Percentiles rank a stretch among this genome's conserved stretches.
phyloP scores from a whole-genome alignment of 306 rosid genomes.

The Vicia sativa region DNA sequence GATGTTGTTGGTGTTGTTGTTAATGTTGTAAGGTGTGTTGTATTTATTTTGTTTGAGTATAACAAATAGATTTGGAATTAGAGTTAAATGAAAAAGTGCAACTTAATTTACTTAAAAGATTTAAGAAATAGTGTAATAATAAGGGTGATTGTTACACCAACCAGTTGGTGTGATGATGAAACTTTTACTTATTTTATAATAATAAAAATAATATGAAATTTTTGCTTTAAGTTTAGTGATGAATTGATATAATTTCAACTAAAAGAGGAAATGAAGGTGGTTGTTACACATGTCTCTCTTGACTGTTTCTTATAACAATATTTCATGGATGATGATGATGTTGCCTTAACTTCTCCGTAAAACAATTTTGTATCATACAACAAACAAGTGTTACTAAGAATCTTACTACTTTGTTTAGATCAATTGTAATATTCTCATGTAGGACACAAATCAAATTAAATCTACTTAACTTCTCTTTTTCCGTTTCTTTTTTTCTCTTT shows the following conservation, averaged over 20 bases:
- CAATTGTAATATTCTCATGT: constrained; percentile 13
- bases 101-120: neutral
- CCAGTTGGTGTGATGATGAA: constrained; percentile 36
- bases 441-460: constrained; percentile 29
- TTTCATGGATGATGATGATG: no score
- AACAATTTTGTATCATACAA: no score
- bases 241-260: constrained; percentile 24
- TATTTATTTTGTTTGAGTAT: no score
- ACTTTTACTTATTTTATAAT: neutral
- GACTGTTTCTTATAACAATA: constrained; percentile 50
- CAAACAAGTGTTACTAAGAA: no score
- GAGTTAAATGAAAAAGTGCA: neutral
- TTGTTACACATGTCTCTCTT: constrained; percentile 39
- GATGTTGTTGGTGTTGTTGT: no score
- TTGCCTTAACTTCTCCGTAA: no score
- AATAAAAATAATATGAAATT: constrained; percentile 28
- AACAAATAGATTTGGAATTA: no score
- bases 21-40: no score
- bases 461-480: constrained; percentile 30
- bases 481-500: constrained; percentile 23
- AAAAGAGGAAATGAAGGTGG: constrained; percentile 23
- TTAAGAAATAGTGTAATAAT: neutral
- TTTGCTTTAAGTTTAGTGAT: constrained; percentile 33
- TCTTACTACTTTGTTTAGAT: constrained; percentile 30
- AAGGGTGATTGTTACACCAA: constrained; percentile 3